Evolutionary conservation across 768 basidiomycete species (phyloP).

Genomic region (Cantharellus anzutake): DNA sequence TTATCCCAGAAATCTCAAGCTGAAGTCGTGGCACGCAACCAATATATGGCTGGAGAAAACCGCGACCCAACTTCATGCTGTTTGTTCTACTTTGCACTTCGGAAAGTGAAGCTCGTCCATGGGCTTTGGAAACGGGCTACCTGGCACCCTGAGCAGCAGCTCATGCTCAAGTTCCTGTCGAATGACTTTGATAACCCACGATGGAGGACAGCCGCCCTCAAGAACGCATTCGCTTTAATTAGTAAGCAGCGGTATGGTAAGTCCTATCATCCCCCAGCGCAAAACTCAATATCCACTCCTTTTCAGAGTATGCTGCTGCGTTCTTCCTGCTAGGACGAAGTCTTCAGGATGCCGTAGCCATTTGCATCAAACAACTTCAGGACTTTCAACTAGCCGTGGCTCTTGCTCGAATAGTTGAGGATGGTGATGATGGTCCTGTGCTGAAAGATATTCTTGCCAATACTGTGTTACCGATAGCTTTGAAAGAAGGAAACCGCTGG

Average conservation of each 20-base stretch:
- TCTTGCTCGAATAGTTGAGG: conserved; percentile 68
- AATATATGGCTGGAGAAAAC: conserved; percentile 73
- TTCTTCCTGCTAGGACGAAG: conserved; percentile 88
- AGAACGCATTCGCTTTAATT: conserved; percentile 88
- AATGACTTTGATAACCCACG: conserved; percentile 74
- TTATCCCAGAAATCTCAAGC: conserved; percentile 47
- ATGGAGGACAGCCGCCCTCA: conserved; percentile 85
- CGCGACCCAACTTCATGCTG: conserved; percentile 83
- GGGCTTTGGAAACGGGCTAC: conserved; percentile 91
- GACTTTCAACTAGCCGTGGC: conserved; percentile 87
- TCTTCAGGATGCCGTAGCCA: conserved; percentile 77
- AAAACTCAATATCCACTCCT: not conserved
- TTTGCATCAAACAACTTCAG: conserved; percentile 69
- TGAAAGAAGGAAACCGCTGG: conserved; percentile 79
- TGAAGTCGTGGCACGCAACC: conserved; percentile 78
- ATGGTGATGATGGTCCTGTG: conserved; percentile 62
- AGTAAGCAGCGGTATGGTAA: conserved; percentile 82
- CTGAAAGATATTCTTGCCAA: conserved; percentile 49
- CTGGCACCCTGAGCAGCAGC: conserved; percentile 75
- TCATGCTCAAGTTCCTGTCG: conserved; percentile 80
- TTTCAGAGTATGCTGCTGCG: conserved; percentile 85
- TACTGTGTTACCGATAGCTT: conserved; percentile 67
- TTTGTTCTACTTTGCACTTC: conserved; percentile 85
- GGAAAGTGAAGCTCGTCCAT: conserved; percentile 80
- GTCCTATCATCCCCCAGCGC: conserved; percentile 13